A percentile compares a stretch with the other conserved stretches of the same genome.
These are phyloP conservation scores for Trichosporon inkin DNA, from an alignment of 1,284 basidiomycete genomes.

Conservation along the genomic window DNA sequence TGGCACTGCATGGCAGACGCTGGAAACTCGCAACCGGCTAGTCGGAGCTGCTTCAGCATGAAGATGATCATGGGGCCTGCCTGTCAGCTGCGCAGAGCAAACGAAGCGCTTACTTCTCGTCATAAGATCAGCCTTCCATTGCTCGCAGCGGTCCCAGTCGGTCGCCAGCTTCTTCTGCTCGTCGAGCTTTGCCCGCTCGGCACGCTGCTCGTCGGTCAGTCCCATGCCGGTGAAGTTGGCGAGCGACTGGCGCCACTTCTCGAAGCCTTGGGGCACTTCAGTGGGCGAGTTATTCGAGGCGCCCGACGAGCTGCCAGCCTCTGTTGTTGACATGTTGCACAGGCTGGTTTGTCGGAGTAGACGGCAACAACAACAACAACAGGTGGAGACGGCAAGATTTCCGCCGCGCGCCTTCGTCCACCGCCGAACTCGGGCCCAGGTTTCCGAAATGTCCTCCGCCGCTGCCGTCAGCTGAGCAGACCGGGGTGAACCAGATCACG, in stretches of 20 bases:
- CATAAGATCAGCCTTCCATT: constrained; percentile 53
- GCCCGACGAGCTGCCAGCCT: not conserved
- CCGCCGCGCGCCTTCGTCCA: not conserved
- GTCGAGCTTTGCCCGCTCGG: constrained; percentile 11
- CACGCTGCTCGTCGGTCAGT: constrained; percentile 39
- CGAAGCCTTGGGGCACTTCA: constrained; percentile 36
- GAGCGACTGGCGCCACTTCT: constrained; percentile 47
- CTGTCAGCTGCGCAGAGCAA: not conserved
- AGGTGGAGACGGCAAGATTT: not conserved
- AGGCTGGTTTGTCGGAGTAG: not conserved
- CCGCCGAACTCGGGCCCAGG: not conserved
- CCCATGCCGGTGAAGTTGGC: constrained; percentile 50
- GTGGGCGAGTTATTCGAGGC: not conserved
- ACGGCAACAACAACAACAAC: not conserved
- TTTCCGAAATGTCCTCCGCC: no score
- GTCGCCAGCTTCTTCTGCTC: constrained; percentile 34
- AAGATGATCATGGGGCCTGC: constrained; percentile 78
- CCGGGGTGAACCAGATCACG: no score
- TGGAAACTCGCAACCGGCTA: constrained; percentile 63
- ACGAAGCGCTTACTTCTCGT: constrained; percentile 45
- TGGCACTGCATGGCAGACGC: constrained; percentile 70
- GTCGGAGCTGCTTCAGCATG: constrained; percentile 75
- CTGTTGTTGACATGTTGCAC: not conserved
- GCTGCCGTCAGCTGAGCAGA: no score
- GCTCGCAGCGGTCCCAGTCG: constrained; percentile 53